Percentiles rank a stretch among this genome's conserved stretches.
These are phyloP conservation scores for Gossypium herbaceum DNA, from an alignment of 345 rosid species.

Conservation along the genomic window DNA sequence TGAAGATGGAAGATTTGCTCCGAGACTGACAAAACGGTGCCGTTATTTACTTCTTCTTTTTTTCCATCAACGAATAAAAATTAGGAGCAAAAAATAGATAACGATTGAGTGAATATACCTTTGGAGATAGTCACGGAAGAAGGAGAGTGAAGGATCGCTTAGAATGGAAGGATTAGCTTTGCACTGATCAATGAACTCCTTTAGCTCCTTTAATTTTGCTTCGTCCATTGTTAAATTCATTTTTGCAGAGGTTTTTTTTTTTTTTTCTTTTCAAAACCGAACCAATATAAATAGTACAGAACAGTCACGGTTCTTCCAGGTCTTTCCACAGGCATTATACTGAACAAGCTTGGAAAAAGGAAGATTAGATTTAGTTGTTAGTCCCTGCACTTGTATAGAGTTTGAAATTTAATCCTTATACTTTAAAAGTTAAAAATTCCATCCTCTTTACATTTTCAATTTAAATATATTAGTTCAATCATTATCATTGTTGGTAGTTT, in stretches of 20 bases:
- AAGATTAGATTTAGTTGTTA: too few relatives aligned
- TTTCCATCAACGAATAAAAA: neutral
- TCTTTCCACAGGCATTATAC: too few relatives aligned
- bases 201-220: slow-evolving; percentile 53
- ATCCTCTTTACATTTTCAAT: too few relatives aligned
- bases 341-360: too few relatives aligned
- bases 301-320: too few relatives aligned
- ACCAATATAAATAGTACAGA: too few relatives aligned
- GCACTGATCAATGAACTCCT: slow-evolving; percentile 68
- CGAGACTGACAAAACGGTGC: neutral
- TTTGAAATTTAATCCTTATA: too few relatives aligned
- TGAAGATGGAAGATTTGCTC: neutral
- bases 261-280: too few relatives aligned
- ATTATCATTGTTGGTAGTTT: too few relatives aligned
- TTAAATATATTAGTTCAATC: too few relatives aligned
- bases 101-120: slow-evolving; percentile 36
- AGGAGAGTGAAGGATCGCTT: slow-evolving; percentile 71
- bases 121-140: slow-evolving; percentile 89
- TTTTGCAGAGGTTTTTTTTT: neutral
- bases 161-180: slow-evolving; percentile 79
- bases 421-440: too few relatives aligned
- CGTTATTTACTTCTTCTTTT: neutral
- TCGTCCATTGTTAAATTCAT: slow-evolving; percentile 41
- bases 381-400: too few relatives aligned
- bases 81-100: neutral